These are phyloP conservation scores for Didymella pinodella DNA, from an alignment of 2,329 filamentous ascomycete genomes.

Conservation along the genomic window DNA sequence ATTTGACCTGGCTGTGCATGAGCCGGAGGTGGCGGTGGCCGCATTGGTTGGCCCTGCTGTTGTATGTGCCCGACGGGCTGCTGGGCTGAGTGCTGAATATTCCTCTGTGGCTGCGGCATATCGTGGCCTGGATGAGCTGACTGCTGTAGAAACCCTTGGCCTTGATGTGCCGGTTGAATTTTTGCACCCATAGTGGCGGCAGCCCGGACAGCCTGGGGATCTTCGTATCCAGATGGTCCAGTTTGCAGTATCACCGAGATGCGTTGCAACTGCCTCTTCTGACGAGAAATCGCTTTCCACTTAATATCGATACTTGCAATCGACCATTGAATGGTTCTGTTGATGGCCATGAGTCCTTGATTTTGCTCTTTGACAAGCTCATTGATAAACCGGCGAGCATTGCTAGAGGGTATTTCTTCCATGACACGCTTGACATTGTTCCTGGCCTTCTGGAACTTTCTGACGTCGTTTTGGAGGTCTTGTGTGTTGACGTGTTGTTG, in stretches of 20 bases:
- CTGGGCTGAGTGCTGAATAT: constrained; percentile 4
- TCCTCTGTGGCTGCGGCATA: constrained; percentile 19
- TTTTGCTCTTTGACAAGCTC: constrained; percentile 43
- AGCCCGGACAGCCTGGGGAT: constrained; percentile 14
- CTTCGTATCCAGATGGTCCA: constrained; percentile 29
- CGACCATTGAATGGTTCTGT: constrained; percentile 36
- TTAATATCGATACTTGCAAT: constrained; percentile 41
- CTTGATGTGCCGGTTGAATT: constrained; percentile 8
- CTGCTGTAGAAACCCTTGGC: constrained; percentile 15
- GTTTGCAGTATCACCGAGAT: constrained; percentile 45
- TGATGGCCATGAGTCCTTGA: constrained; percentile 29
- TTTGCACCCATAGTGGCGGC: constrained; percentile 10
- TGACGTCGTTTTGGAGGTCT: constrained; percentile 35
- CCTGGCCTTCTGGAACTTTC: constrained; percentile 32
- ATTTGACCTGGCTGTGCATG: constrained; percentile 1
- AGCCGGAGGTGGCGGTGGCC: constrained; percentile 11
- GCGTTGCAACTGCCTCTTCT: constrained; percentile 27
- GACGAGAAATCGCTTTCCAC: constrained; percentile 28
- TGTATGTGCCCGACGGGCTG: constrained; percentile 9
- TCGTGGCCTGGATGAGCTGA: constrained; percentile 10
- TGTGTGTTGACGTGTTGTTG: constrained; percentile 32
- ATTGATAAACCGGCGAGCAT: constrained; percentile 36
- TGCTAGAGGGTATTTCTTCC: constrained; percentile 37
- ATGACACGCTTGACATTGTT: constrained; percentile 31
- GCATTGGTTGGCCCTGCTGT: constrained; percentile 1